These are phyloP conservation scores for Alternaria gansuensis DNA, from an alignment of 2,329 filamentous ascomycete species.

Conservation along the genomic window DNA sequence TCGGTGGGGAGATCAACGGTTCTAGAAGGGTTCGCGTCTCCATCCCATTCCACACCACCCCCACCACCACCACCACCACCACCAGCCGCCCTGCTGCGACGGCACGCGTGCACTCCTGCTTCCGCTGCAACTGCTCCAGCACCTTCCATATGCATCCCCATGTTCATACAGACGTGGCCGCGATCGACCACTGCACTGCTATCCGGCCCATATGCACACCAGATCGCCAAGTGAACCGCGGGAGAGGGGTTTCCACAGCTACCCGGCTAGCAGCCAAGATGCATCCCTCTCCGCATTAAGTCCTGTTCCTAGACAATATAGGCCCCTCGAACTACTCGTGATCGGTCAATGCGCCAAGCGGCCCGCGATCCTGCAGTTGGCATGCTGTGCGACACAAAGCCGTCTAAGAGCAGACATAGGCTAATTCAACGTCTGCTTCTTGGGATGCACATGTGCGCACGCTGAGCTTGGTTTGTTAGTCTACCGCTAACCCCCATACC, in stretches of 20 bases:
- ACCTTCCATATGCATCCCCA: not conserved
- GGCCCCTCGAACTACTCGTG: slow-evolving; percentile 4
- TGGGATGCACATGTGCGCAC: not conserved
- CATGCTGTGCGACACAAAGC: slow-evolving; percentile 1
- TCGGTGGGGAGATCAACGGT: slow-evolving; percentile 24
- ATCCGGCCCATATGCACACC: not conserved
- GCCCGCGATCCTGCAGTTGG: slow-evolving; percentile 5
- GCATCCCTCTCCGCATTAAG: slow-evolving; percentile 1
- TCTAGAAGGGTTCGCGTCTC: slow-evolving; percentile 19
- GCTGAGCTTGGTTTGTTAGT: not conserved
- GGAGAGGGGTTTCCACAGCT: slow-evolving; percentile 12
- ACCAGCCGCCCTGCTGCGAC: slow-evolving; percentile 2
- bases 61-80: not conserved
- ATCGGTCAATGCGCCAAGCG: not conserved
- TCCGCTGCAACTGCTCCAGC: not conserved
- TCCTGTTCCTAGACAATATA: no score
- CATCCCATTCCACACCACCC: not conserved
- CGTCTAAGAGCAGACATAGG: not conserved
- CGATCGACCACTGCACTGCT: no score
- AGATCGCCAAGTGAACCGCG: not conserved
- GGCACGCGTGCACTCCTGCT: slow-evolving; percentile 9
- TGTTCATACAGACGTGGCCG: not conserved
- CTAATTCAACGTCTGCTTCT: not conserved
- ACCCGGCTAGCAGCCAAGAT: slow-evolving; percentile 2
- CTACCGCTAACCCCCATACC: not conserved